phyloP scores from a whole-genome alignment of 2,329 filamentous ascomycete genomes.

The Colletotrichum spinosum region DNA sequence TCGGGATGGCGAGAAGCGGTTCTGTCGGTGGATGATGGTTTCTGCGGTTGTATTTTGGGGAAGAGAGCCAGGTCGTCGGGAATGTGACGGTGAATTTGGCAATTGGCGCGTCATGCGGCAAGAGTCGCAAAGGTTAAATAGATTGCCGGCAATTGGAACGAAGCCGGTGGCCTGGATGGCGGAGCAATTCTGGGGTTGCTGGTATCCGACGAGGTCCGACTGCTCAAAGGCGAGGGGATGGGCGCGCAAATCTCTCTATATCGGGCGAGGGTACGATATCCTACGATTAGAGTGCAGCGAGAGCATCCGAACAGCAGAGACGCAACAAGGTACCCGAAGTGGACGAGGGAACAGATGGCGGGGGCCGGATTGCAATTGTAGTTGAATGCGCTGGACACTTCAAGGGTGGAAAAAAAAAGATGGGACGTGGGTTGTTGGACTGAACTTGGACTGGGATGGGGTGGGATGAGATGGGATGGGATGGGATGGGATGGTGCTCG shows the following conservation, averaged over 20 bases:
- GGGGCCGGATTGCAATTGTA: constrained; percentile 36
- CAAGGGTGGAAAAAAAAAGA: constrained; percentile 14
- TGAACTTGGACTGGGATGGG: too few relatives aligned
- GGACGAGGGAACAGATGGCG: constrained; percentile 30
- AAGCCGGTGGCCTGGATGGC: neutral
- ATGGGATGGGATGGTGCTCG: constrained; percentile 23
- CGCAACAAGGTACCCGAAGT: constrained; percentile 33
- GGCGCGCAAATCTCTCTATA: constrained; percentile 33
- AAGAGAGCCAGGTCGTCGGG: neutral
- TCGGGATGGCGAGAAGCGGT: neutral
- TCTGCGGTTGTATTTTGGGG: constrained; percentile 21
- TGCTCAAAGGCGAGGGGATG: neutral
- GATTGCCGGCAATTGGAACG: constrained; percentile 9
- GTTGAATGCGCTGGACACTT: constrained; percentile 32
- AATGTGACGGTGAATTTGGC: neutral
- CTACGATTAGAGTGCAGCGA: neutral
- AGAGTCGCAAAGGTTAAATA: constrained; percentile 26
- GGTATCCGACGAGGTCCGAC: constrained; percentile 5
- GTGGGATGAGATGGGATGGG: too few relatives aligned
- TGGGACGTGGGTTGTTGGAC: too few relatives aligned
- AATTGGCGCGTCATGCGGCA: constrained; percentile 35
- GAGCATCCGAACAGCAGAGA: constrained; percentile 18
- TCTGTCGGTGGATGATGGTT: constrained; percentile 15
- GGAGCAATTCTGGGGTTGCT: neutral
- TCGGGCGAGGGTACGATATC: constrained; percentile 21